A percentile compares a stretch with the other conserved stretches of the same genome.
These are phyloP conservation scores for Cavenderia fasciculata DNA, from an alignment of 78 protist species.

Conservation along the genomic window DNA sequence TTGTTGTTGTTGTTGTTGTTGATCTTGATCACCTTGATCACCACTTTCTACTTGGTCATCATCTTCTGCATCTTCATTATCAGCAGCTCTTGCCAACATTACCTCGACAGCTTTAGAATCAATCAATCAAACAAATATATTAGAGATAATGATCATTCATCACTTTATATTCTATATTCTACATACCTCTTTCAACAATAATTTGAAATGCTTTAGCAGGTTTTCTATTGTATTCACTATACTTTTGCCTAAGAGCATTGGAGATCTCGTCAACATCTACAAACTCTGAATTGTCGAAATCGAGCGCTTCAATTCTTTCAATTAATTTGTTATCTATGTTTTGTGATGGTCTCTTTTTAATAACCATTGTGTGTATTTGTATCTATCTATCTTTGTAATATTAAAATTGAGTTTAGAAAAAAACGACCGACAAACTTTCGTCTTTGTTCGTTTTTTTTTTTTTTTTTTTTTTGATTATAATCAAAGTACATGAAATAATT, in stretches of 20 bases:
- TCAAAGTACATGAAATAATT: no score
- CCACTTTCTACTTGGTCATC: neutral
- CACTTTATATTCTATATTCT: neutral
- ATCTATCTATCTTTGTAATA: no score
- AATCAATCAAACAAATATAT: neutral
- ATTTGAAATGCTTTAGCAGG: conserved; percentile 33
- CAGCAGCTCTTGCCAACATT: conserved; percentile 6
- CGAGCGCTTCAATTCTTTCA: conserved; percentile 41
- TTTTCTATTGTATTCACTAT: conserved; percentile 54
- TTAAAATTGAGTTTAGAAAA: no score
- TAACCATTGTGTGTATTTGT: no score
- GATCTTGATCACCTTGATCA: neutral
- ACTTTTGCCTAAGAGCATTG: neutral
- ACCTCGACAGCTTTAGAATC: conserved; percentile 14
- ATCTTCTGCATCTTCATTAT: neutral
- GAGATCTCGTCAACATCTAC: conserved; percentile 18
- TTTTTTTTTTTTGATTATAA: no score
- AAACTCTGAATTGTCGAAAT: neutral
- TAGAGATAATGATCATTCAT: no score
- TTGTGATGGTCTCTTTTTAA: no score
- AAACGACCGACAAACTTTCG: no score
- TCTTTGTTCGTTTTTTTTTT: no score
- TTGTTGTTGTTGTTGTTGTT: no score
- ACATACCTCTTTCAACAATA: conserved; percentile 28
- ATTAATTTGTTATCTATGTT: conserved; percentile 29